These are phyloP conservation scores for Lentinula sp. DNA, from an alignment of 768 basidiomycete species.

Conservation along the genomic window DNA sequence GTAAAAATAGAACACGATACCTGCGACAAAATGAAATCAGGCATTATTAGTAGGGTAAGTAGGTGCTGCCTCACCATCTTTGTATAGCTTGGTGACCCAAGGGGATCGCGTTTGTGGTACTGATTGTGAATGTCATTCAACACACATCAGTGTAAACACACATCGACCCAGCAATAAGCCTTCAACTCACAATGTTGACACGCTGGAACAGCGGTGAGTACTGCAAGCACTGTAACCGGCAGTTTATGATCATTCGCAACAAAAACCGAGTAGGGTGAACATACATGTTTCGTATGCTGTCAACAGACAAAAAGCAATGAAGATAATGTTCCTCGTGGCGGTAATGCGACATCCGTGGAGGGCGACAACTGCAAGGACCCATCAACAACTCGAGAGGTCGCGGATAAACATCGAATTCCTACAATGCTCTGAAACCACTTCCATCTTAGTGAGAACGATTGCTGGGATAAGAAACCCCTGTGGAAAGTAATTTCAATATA, in stretches of 20 bases:
- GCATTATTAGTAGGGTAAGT: not conserved
- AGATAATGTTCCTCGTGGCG: not conserved
- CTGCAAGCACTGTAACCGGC: constrained; percentile 9
- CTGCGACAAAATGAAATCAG: constrained; percentile 12
- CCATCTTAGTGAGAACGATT: not conserved
- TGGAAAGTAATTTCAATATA: not conserved
- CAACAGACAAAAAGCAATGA: not conserved
- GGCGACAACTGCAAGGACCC: not conserved
- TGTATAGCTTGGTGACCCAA: constrained; percentile 32
- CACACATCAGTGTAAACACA: not conserved
- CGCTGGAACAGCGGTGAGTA: constrained; percentile 29
- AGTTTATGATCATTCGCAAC: not conserved
- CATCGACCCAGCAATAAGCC: not conserved
- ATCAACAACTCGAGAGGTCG: not conserved
- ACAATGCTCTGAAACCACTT: not conserved
- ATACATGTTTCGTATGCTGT: not conserved
- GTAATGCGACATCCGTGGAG: not conserved
- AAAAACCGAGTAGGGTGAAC: not conserved
- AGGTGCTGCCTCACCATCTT: constrained; percentile 26
- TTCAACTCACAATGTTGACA: constrained; percentile 29
- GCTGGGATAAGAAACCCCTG: not conserved
- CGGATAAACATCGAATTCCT: not conserved
- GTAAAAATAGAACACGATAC: constrained; percentile 34
- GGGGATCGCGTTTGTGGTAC: constrained; percentile 27
- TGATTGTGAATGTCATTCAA: constrained; percentile 9